phyloP scores from a whole-genome alignment of 805 yeast genomes.

The Lipomyces chichibuensis region DNA sequence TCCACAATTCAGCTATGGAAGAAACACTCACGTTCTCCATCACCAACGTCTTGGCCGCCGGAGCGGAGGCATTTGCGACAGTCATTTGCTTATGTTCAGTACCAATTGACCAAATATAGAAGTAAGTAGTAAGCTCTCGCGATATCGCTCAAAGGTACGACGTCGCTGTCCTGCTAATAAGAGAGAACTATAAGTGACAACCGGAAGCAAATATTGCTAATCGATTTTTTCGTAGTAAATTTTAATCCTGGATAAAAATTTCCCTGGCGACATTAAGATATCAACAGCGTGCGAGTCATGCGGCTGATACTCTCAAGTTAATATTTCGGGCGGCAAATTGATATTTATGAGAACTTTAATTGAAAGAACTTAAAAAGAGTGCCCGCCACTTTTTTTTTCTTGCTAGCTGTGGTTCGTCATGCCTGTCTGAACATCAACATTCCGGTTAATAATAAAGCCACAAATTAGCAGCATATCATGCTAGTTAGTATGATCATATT shows the following conservation, averaged over 20 bases:
- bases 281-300: neutral
- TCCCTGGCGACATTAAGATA: neutral
- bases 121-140: neutral
- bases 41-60: conserved; percentile 39
- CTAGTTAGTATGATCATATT: neutral
- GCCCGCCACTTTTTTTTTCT: neutral
- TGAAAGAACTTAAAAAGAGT: neutral
- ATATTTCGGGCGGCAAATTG: neutral
- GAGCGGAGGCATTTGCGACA: conserved; percentile 8
- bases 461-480: neutral
- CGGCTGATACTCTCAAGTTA: neutral
- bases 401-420: neutral
- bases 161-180: too few relatives aligned
- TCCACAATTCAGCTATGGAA: neutral
- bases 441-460: neutral
- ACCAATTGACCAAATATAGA: neutral
- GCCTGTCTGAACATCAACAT: too few relatives aligned
- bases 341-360: neutral
- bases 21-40: conserved; percentile 39
- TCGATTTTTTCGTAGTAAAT: neutral
- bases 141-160: neutral
- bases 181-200: too few relatives aligned
- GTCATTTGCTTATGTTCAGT: neutral
- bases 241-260: neutral
- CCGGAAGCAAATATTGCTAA: too few relatives aligned